phyloP scores from a whole-genome alignment of 2,329 filamentous ascomycete species.

The Elsinoe australis region DNA sequence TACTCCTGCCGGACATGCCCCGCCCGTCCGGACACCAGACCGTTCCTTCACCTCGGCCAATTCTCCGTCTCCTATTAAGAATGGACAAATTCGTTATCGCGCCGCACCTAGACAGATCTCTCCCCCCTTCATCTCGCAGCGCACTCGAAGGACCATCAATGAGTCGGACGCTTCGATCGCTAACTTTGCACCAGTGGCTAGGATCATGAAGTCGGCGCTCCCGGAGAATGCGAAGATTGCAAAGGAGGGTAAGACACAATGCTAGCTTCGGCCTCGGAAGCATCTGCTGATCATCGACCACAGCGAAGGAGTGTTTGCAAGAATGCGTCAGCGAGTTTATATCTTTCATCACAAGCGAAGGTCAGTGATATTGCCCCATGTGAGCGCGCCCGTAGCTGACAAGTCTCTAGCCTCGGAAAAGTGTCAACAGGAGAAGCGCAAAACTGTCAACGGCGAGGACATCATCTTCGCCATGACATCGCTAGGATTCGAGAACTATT shows the following conservation, averaged over 20 bases:
- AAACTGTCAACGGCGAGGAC: slow-evolving; percentile 98
- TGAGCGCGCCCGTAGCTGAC: slow-evolving; percentile 11
- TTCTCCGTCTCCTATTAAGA: too few species aligned
- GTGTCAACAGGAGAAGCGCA: slow-evolving; percentile 98
- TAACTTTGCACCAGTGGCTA: slow-evolving; percentile 90
- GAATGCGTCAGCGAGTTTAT: slow-evolving; percentile 99
- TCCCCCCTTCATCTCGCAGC: too few species aligned
- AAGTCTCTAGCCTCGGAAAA: slow-evolving; percentile 76
- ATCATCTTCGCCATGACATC: slow-evolving; percentile 99
- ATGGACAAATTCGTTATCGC: too few species aligned
- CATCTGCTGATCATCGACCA: too few species aligned
- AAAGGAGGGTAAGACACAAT: not conserved
- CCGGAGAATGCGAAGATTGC: slow-evolving; percentile 94
- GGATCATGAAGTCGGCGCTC: slow-evolving; percentile 97
- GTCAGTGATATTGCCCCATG: slow-evolving; percentile 47
- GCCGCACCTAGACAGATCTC: too few species aligned
- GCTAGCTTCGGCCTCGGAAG: too few species aligned
- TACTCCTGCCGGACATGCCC: too few species aligned
- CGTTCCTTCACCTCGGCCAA: too few species aligned
- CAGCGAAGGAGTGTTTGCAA: slow-evolving; percentile 99
- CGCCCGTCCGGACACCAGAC: too few species aligned
- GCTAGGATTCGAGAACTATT: slow-evolving; percentile 96
- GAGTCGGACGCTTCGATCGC: slow-evolving; percentile 82
- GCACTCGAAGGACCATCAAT: slow-evolving; percentile 25
- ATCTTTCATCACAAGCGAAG: slow-evolving; percentile 98